A percentile compares a stretch with the other conserved stretches of the same genome.
These are phyloP conservation scores for Corchorus olitorius DNA, from an alignment of 345 rosid species.

Conservation along the genomic window DNA sequence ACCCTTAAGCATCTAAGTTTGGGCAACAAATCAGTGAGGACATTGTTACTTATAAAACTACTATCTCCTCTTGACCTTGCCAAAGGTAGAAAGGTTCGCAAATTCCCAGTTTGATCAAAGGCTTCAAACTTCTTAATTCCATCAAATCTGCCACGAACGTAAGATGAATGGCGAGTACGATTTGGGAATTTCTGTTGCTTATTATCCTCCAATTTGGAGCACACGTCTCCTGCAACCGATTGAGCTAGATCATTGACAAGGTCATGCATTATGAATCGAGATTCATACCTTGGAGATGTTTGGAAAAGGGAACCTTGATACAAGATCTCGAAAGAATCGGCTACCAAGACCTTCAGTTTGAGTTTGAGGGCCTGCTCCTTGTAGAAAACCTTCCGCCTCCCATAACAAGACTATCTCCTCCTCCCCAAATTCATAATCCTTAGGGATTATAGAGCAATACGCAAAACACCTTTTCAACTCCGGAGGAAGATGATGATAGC, in stretches of 20 bases:
- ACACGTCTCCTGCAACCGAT: slow-evolving; percentile 14
- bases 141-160: neutral
- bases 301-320: slow-evolving; percentile 3
- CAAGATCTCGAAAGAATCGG: neutral
- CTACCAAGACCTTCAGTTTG: neutral
- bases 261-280: neutral
- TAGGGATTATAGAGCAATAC: slow-evolving; percentile 35
- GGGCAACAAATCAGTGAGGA: neutral
- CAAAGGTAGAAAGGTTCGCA: slow-evolving; percentile 43
- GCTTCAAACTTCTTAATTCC: neutral
- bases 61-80: slow-evolving; percentile 29
- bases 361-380: neutral
- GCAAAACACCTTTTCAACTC: slow-evolving; percentile 42
- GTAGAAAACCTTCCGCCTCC: neutral
- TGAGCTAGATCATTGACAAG: no score
- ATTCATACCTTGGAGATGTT: neutral
- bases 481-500: slow-evolving; percentile 28
- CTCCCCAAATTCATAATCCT: slow-evolving; percentile 8
- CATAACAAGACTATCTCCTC: neutral
- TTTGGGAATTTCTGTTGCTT: neutral
- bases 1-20: slow-evolving; percentile 35
- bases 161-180: neutral
- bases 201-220: neutral
- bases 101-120: neutral
- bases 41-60: slow-evolving; percentile 14